Evolutionary conservation across 169 alveolate species (phyloP).

Genomic region (Plasmodium billcollinsi): DNA sequence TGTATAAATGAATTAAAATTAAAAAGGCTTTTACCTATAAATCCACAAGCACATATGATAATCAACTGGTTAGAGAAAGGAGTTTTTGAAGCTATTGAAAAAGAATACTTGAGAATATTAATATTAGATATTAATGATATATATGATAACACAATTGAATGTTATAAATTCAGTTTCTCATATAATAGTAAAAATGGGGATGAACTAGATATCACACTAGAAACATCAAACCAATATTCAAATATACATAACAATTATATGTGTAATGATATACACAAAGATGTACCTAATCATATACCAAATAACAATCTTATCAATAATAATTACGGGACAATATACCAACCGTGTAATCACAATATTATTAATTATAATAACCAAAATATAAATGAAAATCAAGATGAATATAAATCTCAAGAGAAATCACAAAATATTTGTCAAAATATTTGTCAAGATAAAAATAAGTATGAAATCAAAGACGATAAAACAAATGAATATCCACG

Average conservation of each 20-base stretch:
- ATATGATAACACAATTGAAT: slow-evolving; percentile 85
- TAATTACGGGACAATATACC: no score
- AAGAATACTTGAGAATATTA: slow-evolving; percentile 81
- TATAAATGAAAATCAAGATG: no score
- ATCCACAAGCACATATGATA: slow-evolving; percentile 79
- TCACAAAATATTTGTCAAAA: no score
- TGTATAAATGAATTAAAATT: slow-evolving; percentile 80
- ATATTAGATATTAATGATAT: slow-evolving; percentile 85
- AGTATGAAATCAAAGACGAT: no score
- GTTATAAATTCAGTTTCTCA: slow-evolving; percentile 80
- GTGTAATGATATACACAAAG: background rate
- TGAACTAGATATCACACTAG: slow-evolving; percentile 56
- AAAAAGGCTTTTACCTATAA: slow-evolving; percentile 79
- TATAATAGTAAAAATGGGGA: slow-evolving; percentile 73
- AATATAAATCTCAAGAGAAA: no score
- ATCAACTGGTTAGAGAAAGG: slow-evolving; percentile 90
- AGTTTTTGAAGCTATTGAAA: slow-evolving; percentile 89
- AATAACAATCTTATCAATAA: no score
- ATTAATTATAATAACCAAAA: no score
- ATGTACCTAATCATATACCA: no score
- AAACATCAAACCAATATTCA: slow-evolving; percentile 11
- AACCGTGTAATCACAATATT: no score
- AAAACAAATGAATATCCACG: no score
- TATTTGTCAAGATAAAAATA: no score
- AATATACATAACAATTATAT: no score